Conservation (phyloP, 208 protist genomes). For the Leptomonas pyrrhocoris region DNA sequence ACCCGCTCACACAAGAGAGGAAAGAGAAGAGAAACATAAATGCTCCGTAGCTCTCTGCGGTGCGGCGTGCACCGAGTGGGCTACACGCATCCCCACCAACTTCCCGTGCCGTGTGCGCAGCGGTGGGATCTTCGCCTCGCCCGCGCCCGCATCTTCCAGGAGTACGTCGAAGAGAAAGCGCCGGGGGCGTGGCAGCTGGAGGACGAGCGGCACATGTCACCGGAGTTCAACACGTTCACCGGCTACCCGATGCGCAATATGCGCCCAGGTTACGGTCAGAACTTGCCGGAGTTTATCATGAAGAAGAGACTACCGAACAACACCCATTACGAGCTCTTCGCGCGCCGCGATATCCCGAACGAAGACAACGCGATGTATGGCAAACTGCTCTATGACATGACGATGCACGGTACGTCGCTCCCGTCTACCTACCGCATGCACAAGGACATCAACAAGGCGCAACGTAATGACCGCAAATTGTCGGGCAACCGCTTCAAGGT, state of each 20-base stretch:
- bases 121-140: slow-evolving; percentile 89
- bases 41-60: slow-evolving; percentile 27
- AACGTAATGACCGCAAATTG: slow-evolving; percentile 91
- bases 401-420: slow-evolving; percentile 85
- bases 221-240: slow-evolving; percentile 90
- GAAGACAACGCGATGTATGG: slow-evolving; percentile 93
- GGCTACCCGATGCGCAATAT: slow-evolving; percentile 87
- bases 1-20: not conserved
- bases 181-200: slow-evolving; percentile 90
- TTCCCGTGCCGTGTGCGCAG: slow-evolving; percentile 86
- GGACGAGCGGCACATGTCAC: slow-evolving; percentile 90
- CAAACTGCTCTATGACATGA: slow-evolving; percentile 87
- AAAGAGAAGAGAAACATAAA: not conserved
- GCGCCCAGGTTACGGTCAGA: slow-evolving; percentile 87
- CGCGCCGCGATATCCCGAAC: slow-evolving; percentile 85
- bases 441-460: slow-evolving; percentile 92
- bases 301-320: slow-evolving; percentile 91
- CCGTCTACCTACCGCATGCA: slow-evolving; percentile 90
- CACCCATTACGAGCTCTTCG: slow-evolving; percentile 91
- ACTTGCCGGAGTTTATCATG: slow-evolving; percentile 86
- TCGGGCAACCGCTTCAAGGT: slow-evolving; percentile 88
- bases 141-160: slow-evolving; percentile 85
- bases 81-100: slow-evolving; percentile 62
- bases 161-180: slow-evolving; percentile 90
- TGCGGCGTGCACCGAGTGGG: slow-evolving; percentile 79